phyloP scores from a whole-genome alignment of 805 yeast genomes.

The Candida pseudoglaebosa region DNA sequence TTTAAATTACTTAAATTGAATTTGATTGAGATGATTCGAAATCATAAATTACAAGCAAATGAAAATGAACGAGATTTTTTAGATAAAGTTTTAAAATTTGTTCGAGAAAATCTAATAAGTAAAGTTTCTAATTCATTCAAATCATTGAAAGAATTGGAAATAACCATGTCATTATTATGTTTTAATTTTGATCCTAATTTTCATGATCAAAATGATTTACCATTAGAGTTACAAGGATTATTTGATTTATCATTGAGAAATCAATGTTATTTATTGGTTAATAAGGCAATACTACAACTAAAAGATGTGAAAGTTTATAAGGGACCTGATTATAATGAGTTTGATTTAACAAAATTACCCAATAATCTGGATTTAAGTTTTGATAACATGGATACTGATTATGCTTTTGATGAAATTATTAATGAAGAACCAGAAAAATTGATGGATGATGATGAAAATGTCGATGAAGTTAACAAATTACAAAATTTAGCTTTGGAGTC shows the following conservation, averaged over 20 bases:
- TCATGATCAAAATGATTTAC: conserved; percentile 42
- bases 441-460: conserved; percentile 6
- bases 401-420: conserved; percentile 1
- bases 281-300: conserved; percentile 45
- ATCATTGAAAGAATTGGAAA: conserved; percentile 69
- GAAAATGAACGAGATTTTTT: conserved; percentile 38
- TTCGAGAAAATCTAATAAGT: conserved; percentile 56
- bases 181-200: conserved; percentile 39
- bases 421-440: conserved; percentile 5
- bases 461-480: conserved; percentile 16
- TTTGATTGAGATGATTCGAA: conserved; percentile 74
- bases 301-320: conserved; percentile 12
- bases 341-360: conserved; percentile 15
- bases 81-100: conserved; percentile 51
- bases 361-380: conserved; percentile 4
- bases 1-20: conserved; percentile 70
- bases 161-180: conserved; percentile 76
- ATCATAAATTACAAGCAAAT: conserved; percentile 26
- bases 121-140: conserved; percentile 56
- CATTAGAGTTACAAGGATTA: conserved; percentile 50
- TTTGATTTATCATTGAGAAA: conserved; percentile 58
- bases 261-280: conserved; percentile 67
- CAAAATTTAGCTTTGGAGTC: conserved; percentile 30
- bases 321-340: conserved; percentile 18
- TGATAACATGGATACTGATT: conserved; percentile 4